Conservation (phyloP, 2,329 filamentous ascomycete species). For the Trichoderma arundinaceum region DNA sequence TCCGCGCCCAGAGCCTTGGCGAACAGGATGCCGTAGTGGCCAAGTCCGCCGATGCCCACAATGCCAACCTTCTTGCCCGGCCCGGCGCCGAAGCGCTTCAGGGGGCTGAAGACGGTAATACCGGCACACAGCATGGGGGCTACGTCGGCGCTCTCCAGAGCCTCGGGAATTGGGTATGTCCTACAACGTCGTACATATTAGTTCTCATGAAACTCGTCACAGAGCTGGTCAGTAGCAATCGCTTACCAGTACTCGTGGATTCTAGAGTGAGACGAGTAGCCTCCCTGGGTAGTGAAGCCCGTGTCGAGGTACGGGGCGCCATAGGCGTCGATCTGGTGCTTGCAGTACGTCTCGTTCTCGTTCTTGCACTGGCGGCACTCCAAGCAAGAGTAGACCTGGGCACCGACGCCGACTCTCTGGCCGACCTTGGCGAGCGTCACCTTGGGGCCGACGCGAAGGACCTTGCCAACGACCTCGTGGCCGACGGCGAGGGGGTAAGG, state of each 20-base stretch:
- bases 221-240: constrained; percentile 56
- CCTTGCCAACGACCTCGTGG: constrained; percentile 74
- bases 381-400: constrained; percentile 61
- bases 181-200: constrained; percentile 40
- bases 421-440: constrained; percentile 58
- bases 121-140: constrained; percentile 87
- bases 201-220: constrained; percentile 51
- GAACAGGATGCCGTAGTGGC: constrained; percentile 73
- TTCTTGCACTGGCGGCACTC: constrained; percentile 49
- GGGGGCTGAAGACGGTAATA: constrained; percentile 77
- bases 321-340: constrained; percentile 55
- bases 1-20: constrained; percentile 70
- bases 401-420: constrained; percentile 64
- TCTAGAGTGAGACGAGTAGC: constrained; percentile 49
- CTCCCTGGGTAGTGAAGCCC: constrained; percentile 65
- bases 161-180: constrained; percentile 77
- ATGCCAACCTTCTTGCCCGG: constrained; percentile 81
- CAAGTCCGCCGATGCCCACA: constrained; percentile 74
- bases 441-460: constrained; percentile 65
- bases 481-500: constrained; percentile 70
- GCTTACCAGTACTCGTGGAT: constrained; percentile 53
- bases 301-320: constrained; percentile 55
- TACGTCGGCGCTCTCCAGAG: constrained; percentile 64
- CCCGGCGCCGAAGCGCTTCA: constrained; percentile 75
- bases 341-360: constrained; percentile 51